Base-by-base conservation (phyloP, 1,284 basidiomycete genomes). In the Heterobasidion annosum region DNA sequence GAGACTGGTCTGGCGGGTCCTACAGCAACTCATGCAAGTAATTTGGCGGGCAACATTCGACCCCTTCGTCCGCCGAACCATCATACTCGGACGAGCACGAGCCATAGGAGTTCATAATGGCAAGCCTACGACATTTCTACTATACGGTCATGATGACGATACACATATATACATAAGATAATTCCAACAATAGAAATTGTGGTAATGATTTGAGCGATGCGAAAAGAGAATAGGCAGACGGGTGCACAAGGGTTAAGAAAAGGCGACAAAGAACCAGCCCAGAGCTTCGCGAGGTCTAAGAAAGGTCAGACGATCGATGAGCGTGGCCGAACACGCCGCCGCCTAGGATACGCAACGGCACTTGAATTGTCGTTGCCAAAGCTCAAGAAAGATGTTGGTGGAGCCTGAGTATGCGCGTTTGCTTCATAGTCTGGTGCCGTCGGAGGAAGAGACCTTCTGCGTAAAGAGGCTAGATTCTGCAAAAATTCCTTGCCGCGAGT, bases 301-400 rank as follows among this genome's bases (percentile, higher is more conserved):
- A 48, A 35, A 35, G 15, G 34, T 19, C 25, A 50, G 13, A 18
- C 32, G 10, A 50, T 8, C n/a, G 32, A 50, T 15, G 49, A 52
- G 25, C 13, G 13, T 6, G 25, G 40, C 19, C 40, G 12, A 32
- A 44, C 16, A 32, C 51, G 43, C 44, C 51, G 34, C 7, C 7
- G 50, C 42, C 37, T n/a, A 15, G 48, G 8, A 16, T 19, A 9
- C 50, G 9, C 44, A 46, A 32, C 8, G 34, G 51, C 40, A 10
- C 25, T 44, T 35, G 51, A 34, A 6, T 32, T 44, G n/a, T 32
- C 16, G 34, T 43, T 34, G 19, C 35, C 51, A 19, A 53, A 44
- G 34, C 44, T 44, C n/a, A 53, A 34, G 34, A 53, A 53, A 25
- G 51, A 53, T 2, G 51, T 53, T 2, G 51, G 51, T 25, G 25